phyloP scores from a whole-genome alignment of 75 land plant genomes.

The Chamaecyparis obtusa region DNA sequence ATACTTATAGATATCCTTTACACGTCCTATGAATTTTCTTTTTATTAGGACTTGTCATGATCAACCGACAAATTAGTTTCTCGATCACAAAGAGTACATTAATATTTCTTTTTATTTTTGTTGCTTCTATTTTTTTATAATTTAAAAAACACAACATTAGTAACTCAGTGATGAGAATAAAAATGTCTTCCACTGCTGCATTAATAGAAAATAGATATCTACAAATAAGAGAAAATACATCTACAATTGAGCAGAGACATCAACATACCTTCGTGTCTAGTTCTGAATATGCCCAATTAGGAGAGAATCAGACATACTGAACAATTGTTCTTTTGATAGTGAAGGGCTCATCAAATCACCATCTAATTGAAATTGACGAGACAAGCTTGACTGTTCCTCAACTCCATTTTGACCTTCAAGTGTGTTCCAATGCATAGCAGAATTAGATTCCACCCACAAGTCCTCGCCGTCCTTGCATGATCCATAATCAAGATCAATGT shows the following conservation, averaged over 20 bases:
- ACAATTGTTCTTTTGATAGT: conserved; percentile 69
- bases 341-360: conserved; percentile 44
- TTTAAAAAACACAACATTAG: not conserved
- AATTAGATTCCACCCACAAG: conserved; percentile 41
- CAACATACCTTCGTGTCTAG: conserved; percentile 57
- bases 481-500: too few species aligned
- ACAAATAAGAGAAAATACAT: not conserved
- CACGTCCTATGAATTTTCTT: conserved; percentile 47
- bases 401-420: conserved; percentile 37
- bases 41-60: conserved; percentile 56
- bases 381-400: conserved; percentile 46
- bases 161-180: not conserved
- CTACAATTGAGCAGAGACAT: not conserved
- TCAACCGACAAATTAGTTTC: not conserved
- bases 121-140: not conserved
- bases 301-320: conserved; percentile 74
- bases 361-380: conserved; percentile 70
- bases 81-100: not conserved
- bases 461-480: conserved; percentile 73
- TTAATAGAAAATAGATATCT: not conserved
- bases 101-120: not conserved
- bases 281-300: conserved; percentile 71
- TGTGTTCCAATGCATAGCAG: conserved; percentile 45
- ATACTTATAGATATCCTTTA: conserved; percentile 18
- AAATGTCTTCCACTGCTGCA: conserved; percentile 3